Evolutionary conservation across 2,329 filamentous ascomycete genomes (phyloP).

Genomic region (Plectosphaerella plurivora): DNA sequence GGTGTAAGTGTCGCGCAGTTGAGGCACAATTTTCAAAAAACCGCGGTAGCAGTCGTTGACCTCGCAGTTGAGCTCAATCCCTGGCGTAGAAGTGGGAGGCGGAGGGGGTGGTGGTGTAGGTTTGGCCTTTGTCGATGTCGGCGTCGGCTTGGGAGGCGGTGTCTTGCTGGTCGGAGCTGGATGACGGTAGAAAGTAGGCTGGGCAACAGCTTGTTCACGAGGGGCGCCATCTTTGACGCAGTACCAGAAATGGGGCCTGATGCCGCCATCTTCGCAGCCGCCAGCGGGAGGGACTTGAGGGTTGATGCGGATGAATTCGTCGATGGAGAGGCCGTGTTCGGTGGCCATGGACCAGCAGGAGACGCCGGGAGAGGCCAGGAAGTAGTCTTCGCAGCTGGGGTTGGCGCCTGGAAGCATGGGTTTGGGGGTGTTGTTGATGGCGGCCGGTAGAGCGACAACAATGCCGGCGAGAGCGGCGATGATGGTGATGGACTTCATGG

Average conservation of each 20-base stretch:
- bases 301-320: slow-evolving; percentile 17
- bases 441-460: not conserved
- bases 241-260: slow-evolving; percentile 11
- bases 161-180: not conserved
- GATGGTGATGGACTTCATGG: not conserved
- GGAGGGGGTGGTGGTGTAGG: not conserved
- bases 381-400: slow-evolving; percentile 4
- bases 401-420: slow-evolving; percentile 5
- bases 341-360: slow-evolving; percentile 15
- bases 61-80: slow-evolving; percentile 2
- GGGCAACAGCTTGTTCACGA: not conserved
- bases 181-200: not conserved
- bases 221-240: slow-evolving; percentile 13
- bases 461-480: not conserved
- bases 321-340: slow-evolving; percentile 18
- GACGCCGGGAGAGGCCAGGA: slow-evolving; percentile 2
- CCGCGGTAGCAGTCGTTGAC: slow-evolving; percentile 11
- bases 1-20: not conserved
- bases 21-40: not conserved
- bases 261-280: slow-evolving; percentile 3
- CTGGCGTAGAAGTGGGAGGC: not conserved
- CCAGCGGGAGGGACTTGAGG: slow-evolving; percentile 9
- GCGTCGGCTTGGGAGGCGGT: slow-evolving; percentile 1
- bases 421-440: slow-evolving; percentile 8
- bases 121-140: not conserved